Conservation (phyloP, 2,329 filamentous ascomycete genomes). For the Talaromyces pinophilus region DNA sequence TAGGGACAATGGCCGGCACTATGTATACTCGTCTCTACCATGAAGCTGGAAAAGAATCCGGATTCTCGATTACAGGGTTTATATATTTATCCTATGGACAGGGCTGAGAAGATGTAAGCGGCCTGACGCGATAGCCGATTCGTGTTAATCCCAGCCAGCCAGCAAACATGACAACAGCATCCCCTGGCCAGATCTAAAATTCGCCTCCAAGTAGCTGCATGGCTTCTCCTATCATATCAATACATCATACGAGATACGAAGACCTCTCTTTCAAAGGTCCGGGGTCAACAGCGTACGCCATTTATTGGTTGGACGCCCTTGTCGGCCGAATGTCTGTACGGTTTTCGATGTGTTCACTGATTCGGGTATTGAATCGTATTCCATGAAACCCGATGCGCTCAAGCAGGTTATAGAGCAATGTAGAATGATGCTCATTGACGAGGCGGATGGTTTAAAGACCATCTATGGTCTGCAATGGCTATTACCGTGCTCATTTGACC, state of each 20-base stretch:
- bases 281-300: background rate
- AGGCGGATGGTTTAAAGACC: background rate
- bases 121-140: background rate
- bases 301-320: background rate
- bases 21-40: background rate
- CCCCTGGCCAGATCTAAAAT: background rate
- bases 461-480: background rate
- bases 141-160: background rate
- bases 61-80: background rate
- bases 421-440: background rate
- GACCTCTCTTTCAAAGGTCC: background rate
- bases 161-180: background rate
- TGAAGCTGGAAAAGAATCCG: background rate
- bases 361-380: background rate
- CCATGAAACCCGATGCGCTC: background rate
- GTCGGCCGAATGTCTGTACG: background rate
- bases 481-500: constrained; percentile 25
- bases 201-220: background rate
- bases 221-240: background rate
- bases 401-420: background rate
- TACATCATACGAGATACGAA: background rate
- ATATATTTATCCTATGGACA: background rate
- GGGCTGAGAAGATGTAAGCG: background rate
- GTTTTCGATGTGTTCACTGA: background rate
- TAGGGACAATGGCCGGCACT: background rate